A percentile compares a stretch with the other conserved stretches of the same genome.
Evolutionary conservation across 1,139 yeast species (phyloP).

Genomic region (Yarrowia galli): DNA sequence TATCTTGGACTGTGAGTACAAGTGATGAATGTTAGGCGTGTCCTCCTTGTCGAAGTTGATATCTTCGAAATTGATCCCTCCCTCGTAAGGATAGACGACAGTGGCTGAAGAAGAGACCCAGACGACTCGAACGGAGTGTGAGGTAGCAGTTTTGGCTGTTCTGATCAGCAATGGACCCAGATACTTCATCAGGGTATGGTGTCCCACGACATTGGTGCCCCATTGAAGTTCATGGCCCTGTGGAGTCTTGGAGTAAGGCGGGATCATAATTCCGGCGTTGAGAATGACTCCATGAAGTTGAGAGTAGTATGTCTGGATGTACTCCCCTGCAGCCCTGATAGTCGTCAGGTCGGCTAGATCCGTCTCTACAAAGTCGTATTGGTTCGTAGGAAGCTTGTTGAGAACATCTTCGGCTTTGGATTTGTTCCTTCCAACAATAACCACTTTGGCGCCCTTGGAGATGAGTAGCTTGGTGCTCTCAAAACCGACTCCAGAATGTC

Average conservation of each 20-base stretch:
- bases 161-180: background rate
- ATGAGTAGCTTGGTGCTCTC: background rate
- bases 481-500: background rate
- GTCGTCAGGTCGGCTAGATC: background rate
- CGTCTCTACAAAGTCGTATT: background rate
- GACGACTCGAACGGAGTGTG: background rate
- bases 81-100: background rate
- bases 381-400: background rate
- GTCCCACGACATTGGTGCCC: background rate
- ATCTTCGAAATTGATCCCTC: slow-evolving; percentile 10
- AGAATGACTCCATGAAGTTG: background rate
- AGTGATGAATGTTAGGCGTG: background rate
- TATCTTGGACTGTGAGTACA: slow-evolving; percentile 7
- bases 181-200: background rate
- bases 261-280: background rate
- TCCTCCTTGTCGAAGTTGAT: background rate
- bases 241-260: background rate
- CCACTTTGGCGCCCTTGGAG: background rate
- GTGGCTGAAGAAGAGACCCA: slow-evolving; percentile 7
- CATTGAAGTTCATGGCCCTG: slow-evolving; percentile 8
- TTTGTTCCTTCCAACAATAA: background rate
- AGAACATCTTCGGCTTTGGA: background rate
- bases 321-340: background rate
- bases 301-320: background rate
- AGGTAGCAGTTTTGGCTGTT: background rate